Conservation (phyloP, 768 basidiomycete species). For the Crucibulum laeve region DNA sequence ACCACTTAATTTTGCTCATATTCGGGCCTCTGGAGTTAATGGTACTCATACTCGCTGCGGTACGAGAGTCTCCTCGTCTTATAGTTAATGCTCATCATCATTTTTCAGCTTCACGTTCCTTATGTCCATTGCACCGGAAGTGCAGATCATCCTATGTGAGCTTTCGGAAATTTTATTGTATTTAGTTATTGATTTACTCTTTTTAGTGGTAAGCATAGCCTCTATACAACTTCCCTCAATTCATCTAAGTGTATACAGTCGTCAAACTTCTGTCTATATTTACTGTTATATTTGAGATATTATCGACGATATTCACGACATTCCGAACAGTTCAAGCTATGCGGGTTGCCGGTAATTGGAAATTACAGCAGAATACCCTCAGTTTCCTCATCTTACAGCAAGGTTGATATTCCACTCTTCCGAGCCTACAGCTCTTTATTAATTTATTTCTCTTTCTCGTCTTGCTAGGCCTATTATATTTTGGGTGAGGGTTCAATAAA, state of each 20-base stretch:
- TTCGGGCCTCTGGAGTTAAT: slow-evolving; percentile 8
- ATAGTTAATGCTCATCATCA: background rate
- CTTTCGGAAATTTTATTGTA: background rate
- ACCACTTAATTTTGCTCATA: slow-evolving; percentile 6
- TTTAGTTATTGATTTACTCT: background rate
- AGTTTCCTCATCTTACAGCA: background rate
- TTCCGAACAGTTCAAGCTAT: background rate
- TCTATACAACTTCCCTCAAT: background rate
- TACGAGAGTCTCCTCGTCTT: background rate
- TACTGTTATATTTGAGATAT: background rate
- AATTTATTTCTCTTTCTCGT: background rate
- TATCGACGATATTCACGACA: background rate
- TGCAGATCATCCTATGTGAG: background rate
- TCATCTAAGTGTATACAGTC: background rate
- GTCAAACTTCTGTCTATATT: background rate
- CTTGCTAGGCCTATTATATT: background rate
- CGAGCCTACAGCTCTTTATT: background rate
- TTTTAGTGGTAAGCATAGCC: background rate
- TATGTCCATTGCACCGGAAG: slow-evolving; percentile 8
- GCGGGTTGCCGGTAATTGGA: background rate
- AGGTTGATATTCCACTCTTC: too few species aligned
- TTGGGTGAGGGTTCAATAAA: background rate
- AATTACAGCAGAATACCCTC: background rate
- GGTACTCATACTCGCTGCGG: background rate
- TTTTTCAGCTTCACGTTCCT: slow-evolving; percentile 10